These are phyloP conservation scores for Rubroshorea leprosula DNA, from an alignment of 345 rosid species.

Conservation along the genomic window DNA sequence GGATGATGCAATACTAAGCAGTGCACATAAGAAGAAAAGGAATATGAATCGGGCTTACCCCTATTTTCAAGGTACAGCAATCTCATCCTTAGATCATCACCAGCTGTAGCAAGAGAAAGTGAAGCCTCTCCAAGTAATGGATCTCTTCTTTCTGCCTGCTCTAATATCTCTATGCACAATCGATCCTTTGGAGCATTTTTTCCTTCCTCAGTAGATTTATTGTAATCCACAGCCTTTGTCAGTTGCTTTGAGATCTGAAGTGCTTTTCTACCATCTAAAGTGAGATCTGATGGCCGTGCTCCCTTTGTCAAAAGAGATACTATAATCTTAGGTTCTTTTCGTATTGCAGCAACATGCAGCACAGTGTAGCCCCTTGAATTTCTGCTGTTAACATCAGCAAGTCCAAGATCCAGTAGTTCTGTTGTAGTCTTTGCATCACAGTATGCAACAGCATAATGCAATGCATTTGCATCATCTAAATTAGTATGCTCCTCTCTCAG, in stretches of 20 bases:
- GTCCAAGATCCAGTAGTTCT: constrained; percentile 68
- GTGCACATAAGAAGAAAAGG: not conserved
- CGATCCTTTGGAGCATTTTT: constrained; percentile 50
- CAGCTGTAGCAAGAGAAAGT: constrained; percentile 60
- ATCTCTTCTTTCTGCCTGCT: constrained; percentile 61
- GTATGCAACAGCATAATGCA: constrained; percentile 77
- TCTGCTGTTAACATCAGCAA: constrained; percentile 57
- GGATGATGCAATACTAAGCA: not conserved
- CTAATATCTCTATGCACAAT: constrained; percentile 75
- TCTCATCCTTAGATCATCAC: constrained; percentile 65
- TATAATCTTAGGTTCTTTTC: constrained; percentile 76
- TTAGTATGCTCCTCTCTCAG: constrained; percentile 57
- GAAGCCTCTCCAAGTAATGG: constrained; percentile 55
- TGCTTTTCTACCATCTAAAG: constrained; percentile 70
- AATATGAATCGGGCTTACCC: constrained; percentile 36
- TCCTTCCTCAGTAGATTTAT: constrained; percentile 46
- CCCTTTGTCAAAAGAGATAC: constrained; percentile 72
- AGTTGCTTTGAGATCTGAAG: constrained; percentile 60
- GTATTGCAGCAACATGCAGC: constrained; percentile 72
- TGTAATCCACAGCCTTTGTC: constrained; percentile 53
- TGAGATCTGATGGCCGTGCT: constrained; percentile 57
- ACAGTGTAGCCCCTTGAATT: constrained; percentile 67
- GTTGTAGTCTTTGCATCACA: constrained; percentile 68
- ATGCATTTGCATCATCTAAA: constrained; percentile 66
- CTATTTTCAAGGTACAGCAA: constrained; percentile 73